These are phyloP conservation scores for Sequoia sempervirens DNA, from an alignment of 75 land plant species.

Conservation along the genomic window DNA sequence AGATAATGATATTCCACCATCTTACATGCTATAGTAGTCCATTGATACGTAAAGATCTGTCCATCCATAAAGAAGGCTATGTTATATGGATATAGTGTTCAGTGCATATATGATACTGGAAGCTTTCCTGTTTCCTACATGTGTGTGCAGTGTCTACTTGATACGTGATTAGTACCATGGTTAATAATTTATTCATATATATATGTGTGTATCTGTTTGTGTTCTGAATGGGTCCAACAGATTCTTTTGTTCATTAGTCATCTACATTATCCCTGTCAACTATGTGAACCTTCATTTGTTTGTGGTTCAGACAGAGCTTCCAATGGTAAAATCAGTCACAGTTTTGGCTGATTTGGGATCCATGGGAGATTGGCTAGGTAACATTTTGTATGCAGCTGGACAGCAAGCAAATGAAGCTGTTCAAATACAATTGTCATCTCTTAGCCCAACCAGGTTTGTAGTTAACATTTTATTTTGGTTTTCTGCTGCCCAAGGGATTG, in stretches of 20 bases:
- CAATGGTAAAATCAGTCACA: slow-evolving; percentile 30
- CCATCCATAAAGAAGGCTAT: neutral
- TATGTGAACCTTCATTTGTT: neutral
- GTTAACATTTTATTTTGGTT: neutral
- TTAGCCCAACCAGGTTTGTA: slow-evolving; percentile 71
- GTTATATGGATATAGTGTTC: neutral
- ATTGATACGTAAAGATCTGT: neutral
- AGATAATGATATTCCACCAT: too few species aligned
- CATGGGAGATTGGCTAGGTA: slow-evolving; percentile 72
- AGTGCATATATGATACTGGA: neutral
- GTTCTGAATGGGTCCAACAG: neutral
- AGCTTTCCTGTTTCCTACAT: neutral
- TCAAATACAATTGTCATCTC: slow-evolving; percentile 73
- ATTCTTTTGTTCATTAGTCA: neutral
- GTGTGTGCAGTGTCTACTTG: neutral
- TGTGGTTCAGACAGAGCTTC: slow-evolving; percentile 10
- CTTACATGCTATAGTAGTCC: too few species aligned
- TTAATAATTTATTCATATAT: neutral
- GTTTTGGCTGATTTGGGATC: slow-evolving; percentile 45
- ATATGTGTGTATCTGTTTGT: neutral
- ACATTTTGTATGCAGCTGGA: slow-evolving; percentile 72
- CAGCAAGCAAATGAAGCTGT: slow-evolving; percentile 95
- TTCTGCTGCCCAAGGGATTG: neutral
- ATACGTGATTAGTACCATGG: neutral
- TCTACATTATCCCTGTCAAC: neutral